These are phyloP conservation scores for Sclerotinia sclerotiorum DNA, from an alignment of 2,329 filamentous ascomycete genomes.

Conservation along the genomic window DNA sequence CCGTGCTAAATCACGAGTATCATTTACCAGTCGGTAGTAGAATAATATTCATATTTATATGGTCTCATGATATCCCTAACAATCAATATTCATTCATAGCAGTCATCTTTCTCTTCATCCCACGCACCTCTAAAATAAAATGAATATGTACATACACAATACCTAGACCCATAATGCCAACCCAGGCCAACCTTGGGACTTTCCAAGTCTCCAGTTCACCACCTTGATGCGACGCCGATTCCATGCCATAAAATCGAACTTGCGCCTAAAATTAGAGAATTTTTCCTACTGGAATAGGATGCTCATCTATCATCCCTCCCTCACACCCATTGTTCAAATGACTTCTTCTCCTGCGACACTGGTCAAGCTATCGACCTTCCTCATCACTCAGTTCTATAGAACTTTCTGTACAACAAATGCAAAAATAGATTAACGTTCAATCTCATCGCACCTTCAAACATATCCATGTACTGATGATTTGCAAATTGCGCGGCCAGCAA, in stretches of 20 bases:
- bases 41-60: slow-evolving; percentile 33
- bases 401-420: slow-evolving; percentile 98
- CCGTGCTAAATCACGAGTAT: background rate
- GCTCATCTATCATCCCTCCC: background rate
- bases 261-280: slow-evolving; percentile 18
- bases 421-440: slow-evolving; percentile 96
- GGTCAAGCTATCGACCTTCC: background rate
- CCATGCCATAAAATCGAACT: slow-evolving; percentile 31
- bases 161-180: slow-evolving; percentile 28
- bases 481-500: slow-evolving; percentile 96
- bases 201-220: slow-evolving; percentile 22
- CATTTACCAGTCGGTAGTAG: slow-evolving; percentile 1
- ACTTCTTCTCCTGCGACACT: background rate
- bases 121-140: slow-evolving; percentile 27
- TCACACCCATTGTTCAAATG: background rate
- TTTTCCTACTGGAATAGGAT: slow-evolving; percentile 8
- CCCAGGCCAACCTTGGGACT: slow-evolving; percentile 9
- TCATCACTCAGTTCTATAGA: slow-evolving; percentile 68
- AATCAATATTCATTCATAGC: slow-evolving; percentile 23
- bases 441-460: slow-evolving; percentile 82
- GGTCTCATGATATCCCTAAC: slow-evolving; percentile 25
- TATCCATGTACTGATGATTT: slow-evolving; percentile 90
- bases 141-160: slow-evolving; percentile 36
- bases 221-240: slow-evolving; percentile 31
- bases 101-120: slow-evolving; percentile 27